Conservation (phyloP, 2,329 filamentous ascomycete genomes). For the Fusarium heterosporum region DNA sequence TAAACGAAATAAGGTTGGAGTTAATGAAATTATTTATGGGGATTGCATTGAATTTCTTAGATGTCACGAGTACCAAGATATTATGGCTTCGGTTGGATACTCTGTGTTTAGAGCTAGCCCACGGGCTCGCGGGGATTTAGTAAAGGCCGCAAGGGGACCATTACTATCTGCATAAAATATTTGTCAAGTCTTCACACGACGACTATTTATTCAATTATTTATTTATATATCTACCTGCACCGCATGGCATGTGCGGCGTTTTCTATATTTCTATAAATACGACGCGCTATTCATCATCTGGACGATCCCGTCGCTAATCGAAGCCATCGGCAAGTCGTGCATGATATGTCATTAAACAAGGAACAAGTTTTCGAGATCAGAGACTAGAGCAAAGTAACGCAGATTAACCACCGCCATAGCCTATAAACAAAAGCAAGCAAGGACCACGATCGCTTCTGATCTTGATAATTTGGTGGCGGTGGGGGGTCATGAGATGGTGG, state of each 20-base stretch:
- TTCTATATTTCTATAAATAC: conserved; percentile 3
- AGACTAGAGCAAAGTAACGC: conserved; percentile 13
- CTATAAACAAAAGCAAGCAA: neutral
- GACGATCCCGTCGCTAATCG: conserved; percentile 33
- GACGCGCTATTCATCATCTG: conserved; percentile 17
- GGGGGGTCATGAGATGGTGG: conserved; percentile 25
- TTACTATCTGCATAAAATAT: conserved; percentile 28
- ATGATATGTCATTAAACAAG: conserved; percentile 17
- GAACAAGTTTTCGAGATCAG: conserved; percentile 21
- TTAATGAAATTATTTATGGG: conserved; percentile 9
- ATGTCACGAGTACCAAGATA: conserved; percentile 40
- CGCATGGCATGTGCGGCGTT: conserved; percentile 11
- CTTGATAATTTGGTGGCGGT: conserved; percentile 35
- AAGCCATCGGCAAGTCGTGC: neutral
- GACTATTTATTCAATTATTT: neutral
- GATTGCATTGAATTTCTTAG: conserved; percentile 41
- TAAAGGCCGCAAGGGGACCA: conserved; percentile 22
- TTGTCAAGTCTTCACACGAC: conserved; percentile 13
- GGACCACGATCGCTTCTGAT: neutral
- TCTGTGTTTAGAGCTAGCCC: conserved; percentile 18
- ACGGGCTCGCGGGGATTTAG: conserved; percentile 22
- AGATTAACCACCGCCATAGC: neutral
- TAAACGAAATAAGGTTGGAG: conserved; percentile 49
- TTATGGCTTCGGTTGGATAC: conserved; percentile 22
- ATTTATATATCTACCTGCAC: neutral